phyloP scores from a whole-genome alignment of 371 early-diverging fungal species.

The Apophysomyces trapeziformis region DNA sequence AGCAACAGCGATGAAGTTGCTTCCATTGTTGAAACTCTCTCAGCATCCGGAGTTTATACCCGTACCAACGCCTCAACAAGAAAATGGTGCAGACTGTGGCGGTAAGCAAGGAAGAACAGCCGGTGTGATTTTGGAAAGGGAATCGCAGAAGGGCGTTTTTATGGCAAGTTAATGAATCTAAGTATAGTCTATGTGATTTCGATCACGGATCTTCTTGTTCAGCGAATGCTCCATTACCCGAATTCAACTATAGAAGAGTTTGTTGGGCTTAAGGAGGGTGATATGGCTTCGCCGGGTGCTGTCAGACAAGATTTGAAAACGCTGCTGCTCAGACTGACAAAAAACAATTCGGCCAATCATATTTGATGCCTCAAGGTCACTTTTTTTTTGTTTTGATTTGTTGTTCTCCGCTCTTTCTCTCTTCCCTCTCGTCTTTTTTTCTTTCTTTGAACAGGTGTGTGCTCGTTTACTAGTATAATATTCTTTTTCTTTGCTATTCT shows the following conservation, averaged over 20 bases:
- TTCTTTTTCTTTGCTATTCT: neutral
- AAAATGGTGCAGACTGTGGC: constrained; percentile 58
- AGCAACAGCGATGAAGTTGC: constrained; percentile 22
- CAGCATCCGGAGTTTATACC: constrained; percentile 25
- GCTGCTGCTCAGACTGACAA: neutral
- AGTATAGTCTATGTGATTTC: constrained; percentile 40
- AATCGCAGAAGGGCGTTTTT: no score
- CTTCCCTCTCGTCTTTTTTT: constrained; percentile 17
- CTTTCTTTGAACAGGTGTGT: constrained; percentile 33
- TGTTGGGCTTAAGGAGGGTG: constrained; percentile 20
- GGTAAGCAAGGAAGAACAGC: constrained; percentile 20
- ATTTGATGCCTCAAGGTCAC: neutral
- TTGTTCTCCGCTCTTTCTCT: constrained; percentile 18
- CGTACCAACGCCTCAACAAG: constrained; percentile 51
- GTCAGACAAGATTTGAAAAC: constrained; percentile 16
- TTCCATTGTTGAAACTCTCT: constrained; percentile 24
- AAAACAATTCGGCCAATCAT: constrained; percentile 20
- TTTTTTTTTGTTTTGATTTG: constrained; percentile 21
- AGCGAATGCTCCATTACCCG: constrained; percentile 23
- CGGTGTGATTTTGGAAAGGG: no score
- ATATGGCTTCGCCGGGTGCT: constrained; percentile 16
- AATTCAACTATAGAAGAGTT: constrained; percentile 18
- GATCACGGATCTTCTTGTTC: constrained; percentile 39
- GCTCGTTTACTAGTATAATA: neutral
- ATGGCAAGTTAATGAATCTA: no score